Base-by-base conservation (phyloP, 805 yeast genomes). In the Yarrowia sp. region DNA sequence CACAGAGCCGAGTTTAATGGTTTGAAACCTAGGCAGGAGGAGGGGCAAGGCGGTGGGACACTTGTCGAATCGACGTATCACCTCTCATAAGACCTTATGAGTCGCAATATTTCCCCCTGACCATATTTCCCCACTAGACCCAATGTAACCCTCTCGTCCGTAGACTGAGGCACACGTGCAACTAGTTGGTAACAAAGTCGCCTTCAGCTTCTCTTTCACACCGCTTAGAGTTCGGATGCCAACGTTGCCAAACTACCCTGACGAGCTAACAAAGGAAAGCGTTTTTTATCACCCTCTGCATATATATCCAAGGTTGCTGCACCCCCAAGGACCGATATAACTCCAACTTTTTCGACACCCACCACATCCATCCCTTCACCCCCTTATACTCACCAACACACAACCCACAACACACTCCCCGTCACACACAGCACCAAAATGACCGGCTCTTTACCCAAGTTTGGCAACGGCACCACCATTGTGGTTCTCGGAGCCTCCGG, bases 401-500 rank as follows among this genome's bases (percentile, higher is more conserved):
- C 24, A 26, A 26, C 4, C 30, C 30, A 38, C 41, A 16, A 44
- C 51, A 44, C 51, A 26, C 5, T 10, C 40, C 40, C 40, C 40
- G n/a, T n/a, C 36, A 33, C 58, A 51, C 43, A 51, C 43, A 51
- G 22, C 54, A 38, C n/a, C 24, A 58, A 26, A 26, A 26, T 58
- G 63, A n/a, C 51, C 6, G 51, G 40, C 49, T n/a, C 43, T 17
- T 35, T 62, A 36, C 65, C 65, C 35, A 65, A 69, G 40, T 89
- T 88, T 75, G 85, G 83, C 66, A 84, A 87, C 68, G 79, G 88
- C 77, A 86, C 90, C 9, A 80, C 85, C 46, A 81, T 92, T 71
- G 90, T 87, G 28, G 96, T 92, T 32, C 89, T 92, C 71, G 98
- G 98, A 62, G 98, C 98, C 48, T 89, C 96, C 22, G 98, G 98